Percentiles rank a stretch among this genome's conserved stretches.
Evolutionary conservation across 2,329 filamentous ascomycete species (phyloP).

Genomic region (Diaporthe helianthi): DNA sequence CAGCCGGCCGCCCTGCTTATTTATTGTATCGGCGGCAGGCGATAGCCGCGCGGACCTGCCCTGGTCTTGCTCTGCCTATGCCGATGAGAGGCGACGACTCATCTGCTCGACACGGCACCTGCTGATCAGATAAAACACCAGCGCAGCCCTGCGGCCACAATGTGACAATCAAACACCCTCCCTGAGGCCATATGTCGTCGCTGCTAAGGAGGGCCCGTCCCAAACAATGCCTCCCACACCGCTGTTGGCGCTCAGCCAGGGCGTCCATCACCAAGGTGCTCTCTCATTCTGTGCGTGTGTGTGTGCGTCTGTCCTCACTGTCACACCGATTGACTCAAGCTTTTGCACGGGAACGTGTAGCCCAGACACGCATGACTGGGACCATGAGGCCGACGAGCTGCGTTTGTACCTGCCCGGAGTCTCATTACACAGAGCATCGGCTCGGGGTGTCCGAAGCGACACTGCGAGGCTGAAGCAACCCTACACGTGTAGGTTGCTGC

Average conservation of each 20-base stretch:
- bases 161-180: neutral
- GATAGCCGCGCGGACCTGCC: slow-evolving; percentile 11
- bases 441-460: slow-evolving; percentile 18
- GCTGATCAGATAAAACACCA: slow-evolving; percentile 24
- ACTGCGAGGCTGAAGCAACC: neutral
- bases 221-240: neutral
- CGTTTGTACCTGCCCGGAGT: neutral
- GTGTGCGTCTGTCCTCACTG: neutral
- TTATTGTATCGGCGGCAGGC: neutral
- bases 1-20: neutral
- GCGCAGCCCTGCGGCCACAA: slow-evolving; percentile 14
- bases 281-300: neutral
- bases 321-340: slow-evolving; percentile 11
- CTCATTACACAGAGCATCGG: slow-evolving; percentile 17
- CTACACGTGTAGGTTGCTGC: neutral
- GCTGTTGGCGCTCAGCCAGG: slow-evolving; percentile 2
- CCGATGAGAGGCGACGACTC: neutral
- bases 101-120: slow-evolving; percentile 6
- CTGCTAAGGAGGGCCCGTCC: slow-evolving; percentile 4
- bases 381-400: neutral
- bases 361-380: slow-evolving; percentile 15
- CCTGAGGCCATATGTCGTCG: neutral
- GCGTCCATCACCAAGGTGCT: slow-evolving; percentile 1
- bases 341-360: slow-evolving; percentile 11
- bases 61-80: neutral